Evolutionary conservation across 2,329 filamentous ascomycete genomes (phyloP), one percentile per base, ranked within the genome.

Genomic region (Clonostachys chloroleuca): DNA sequence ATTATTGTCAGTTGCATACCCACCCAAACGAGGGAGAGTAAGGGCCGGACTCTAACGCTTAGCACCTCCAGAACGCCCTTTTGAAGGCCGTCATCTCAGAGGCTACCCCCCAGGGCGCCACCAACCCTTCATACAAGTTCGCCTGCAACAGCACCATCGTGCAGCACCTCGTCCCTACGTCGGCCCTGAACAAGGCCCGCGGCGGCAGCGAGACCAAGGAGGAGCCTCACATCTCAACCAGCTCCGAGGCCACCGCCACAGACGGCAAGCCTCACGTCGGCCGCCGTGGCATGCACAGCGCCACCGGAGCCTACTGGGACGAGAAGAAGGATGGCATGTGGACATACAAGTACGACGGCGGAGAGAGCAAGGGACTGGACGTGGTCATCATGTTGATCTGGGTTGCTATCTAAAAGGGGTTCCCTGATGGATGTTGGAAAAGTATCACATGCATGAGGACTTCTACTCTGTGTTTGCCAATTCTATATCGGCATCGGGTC

Each of bases 101-200:
- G 64, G 84, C 86, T 44, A 82, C 80, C 16, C 77, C 81, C 16
- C 65, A 76, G 43, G 70, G 76, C 51, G 72, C 75, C 51, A 69
- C 75, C 30, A 73, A 80, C 24, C 86, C 88, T 6, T 68, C 74
- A 14, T 96, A 85, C 81, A 97, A 97, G 71, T 97, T 92, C 72
- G 89, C 91, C 57, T 91, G 95, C 72, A 97, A 96, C 78, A 95
- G 89, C 75, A 97, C 92, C 55, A 96, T 97, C 63, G 95, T 97
- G 57, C 92, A 99, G 75, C 92, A 97, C 73, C 77, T 92, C 34
- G 81, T 86, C 17, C 81, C 86, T 47, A 85, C 81, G 12, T 80
- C 81, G 33, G 73, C 80, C 47, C 72, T 83, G 44, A 85, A 81
- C 70, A 83, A 81, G 68, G 64, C 80, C 51, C 74, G 75, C 55